Evolutionary conservation across 2,329 filamentous ascomycete species (phyloP).

Genomic region (Camillea tinctor): DNA sequence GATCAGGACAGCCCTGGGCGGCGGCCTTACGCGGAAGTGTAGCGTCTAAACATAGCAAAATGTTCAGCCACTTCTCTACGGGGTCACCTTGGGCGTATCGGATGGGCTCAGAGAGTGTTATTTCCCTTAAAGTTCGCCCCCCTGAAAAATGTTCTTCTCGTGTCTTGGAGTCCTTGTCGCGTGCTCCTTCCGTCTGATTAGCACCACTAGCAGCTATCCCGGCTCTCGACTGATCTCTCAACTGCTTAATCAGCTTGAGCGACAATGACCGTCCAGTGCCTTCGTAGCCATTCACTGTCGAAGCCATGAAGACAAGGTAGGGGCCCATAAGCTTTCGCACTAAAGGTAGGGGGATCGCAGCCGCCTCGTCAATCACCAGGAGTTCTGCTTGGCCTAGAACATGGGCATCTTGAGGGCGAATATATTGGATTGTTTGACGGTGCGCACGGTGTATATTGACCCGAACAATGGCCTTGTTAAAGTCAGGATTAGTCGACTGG

Average conservation of each 20-base stretch:
- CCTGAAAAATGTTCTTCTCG: slow-evolving; percentile 57
- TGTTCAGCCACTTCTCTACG: slow-evolving; percentile 97
- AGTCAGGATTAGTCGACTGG: slow-evolving; percentile 95
- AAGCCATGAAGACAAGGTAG: slow-evolving; percentile 98
- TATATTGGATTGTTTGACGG: slow-evolving; percentile 97
- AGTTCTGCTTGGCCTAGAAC: slow-evolving; percentile 93
- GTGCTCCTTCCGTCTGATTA: slow-evolving; percentile 73
- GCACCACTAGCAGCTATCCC: slow-evolving; percentile 52
- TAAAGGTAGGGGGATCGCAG: slow-evolving; percentile 89
- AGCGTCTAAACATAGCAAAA: slow-evolving; percentile 87
- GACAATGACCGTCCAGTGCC: slow-evolving; percentile 93
- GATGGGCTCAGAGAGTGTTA: slow-evolving; percentile 90
- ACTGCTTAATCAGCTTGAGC: slow-evolving; percentile 93
- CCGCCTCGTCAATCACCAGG: slow-evolving; percentile 94
- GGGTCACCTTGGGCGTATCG: slow-evolving; percentile 87
- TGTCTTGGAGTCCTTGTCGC: slow-evolving; percentile 69
- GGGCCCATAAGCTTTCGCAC: slow-evolving; percentile 94
- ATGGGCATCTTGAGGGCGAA: slow-evolving; percentile 93
- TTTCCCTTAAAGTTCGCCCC: slow-evolving; percentile 83
- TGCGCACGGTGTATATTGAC: slow-evolving; percentile 95
- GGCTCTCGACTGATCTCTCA: slow-evolving; percentile 85
- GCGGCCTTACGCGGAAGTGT: slow-evolving; percentile 76
- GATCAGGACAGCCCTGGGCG: slow-evolving; percentile 81
- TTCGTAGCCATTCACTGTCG: slow-evolving; percentile 98
- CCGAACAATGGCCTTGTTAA: slow-evolving; percentile 97